These are phyloP conservation scores for Synchytrium microbalum DNA, from an alignment of 371 early-diverging fungal genomes.

Conservation along the genomic window DNA sequence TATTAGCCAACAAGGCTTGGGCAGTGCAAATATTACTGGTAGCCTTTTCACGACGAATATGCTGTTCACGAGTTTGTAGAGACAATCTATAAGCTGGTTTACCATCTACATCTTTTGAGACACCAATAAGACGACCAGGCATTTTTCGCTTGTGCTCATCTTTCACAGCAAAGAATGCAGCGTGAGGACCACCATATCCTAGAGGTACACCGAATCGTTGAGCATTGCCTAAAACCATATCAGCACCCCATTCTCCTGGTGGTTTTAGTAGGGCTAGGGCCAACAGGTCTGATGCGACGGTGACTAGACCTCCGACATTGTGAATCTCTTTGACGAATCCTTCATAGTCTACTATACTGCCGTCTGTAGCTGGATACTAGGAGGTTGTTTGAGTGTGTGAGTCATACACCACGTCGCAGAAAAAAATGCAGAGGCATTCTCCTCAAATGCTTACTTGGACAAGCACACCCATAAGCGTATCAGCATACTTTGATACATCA, in stretches of 20 bases:
- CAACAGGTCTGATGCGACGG: conserved; percentile 87
- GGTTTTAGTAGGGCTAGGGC: conserved; percentile 85
- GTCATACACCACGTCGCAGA: no score
- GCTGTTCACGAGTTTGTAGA: conserved; percentile 96
- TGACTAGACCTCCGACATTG: conserved; percentile 73
- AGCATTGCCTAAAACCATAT: conserved; percentile 92
- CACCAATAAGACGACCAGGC: conserved; percentile 93
- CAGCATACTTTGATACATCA: conserved; percentile 66
- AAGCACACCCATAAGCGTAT: conserved; percentile 77
- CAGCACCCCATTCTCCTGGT: conserved; percentile 92
- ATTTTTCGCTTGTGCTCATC: conserved; percentile 88
- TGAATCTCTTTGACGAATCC: conserved; percentile 69
- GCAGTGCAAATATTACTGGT: conserved; percentile 98
- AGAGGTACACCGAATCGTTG: conserved; percentile 97
- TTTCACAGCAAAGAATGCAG: conserved; percentile 93
- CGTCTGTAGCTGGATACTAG: conserved; percentile 90
- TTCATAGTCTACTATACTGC: conserved; percentile 73
- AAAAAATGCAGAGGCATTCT: neutral
- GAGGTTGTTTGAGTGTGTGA: neutral
- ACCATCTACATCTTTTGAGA: conserved; percentile 85
- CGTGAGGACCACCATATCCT: conserved; percentile 98
- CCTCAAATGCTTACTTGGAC: conserved; percentile 77
- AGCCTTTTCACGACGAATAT: conserved; percentile 97
- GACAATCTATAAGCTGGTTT: conserved; percentile 87
- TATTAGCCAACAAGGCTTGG: conserved; percentile 85